Percentiles rank a stretch among this genome's conserved stretches.
These are phyloP conservation scores for Microglena sp. DNA, from an alignment of 139 green algal genomes.

Conservation along the genomic window DNA sequence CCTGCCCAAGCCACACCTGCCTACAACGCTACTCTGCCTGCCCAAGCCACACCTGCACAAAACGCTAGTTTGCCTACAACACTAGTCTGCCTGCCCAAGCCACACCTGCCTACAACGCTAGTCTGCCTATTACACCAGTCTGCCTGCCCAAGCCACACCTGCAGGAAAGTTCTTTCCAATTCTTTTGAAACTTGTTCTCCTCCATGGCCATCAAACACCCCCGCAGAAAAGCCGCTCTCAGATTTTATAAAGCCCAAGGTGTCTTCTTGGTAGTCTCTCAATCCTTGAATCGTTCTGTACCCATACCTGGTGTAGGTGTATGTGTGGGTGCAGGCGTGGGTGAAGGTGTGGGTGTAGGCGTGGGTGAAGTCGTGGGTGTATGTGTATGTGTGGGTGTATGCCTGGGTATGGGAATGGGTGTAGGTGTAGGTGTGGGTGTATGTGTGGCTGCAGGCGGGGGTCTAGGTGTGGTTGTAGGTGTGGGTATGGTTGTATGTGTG, in stretches of 20 bases:
- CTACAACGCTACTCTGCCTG: too few relatives aligned
- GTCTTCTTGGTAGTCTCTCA: slow-evolving; percentile 16
- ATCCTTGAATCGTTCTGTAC: background rate
- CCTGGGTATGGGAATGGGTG: background rate
- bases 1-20: too few relatives aligned
- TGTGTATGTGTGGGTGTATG: background rate
- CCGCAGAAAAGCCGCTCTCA: background rate
- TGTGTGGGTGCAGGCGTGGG: background rate
- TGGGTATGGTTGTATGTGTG: background rate
- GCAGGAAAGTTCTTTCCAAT: slow-evolving; percentile 10
- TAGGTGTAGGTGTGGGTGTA: too few relatives aligned
- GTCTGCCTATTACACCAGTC: too few relatives aligned
- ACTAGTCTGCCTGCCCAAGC: too few relatives aligned
- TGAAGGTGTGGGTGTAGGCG: slow-evolving; percentile 7
- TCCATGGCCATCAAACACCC: slow-evolving; percentile 19
- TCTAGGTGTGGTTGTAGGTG: slow-evolving; percentile 8
- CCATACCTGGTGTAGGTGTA: too few relatives aligned
- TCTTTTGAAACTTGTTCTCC: slow-evolving; percentile 19
- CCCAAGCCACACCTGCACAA: too few relatives aligned
- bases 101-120: too few relatives aligned
- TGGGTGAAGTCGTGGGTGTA: background rate
- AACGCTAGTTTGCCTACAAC: too few relatives aligned
- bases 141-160: slow-evolving; percentile 8
- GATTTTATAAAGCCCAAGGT: background rate
- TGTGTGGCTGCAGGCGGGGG: too few relatives aligned